Base-by-base conservation (phyloP, 2,329 filamentous ascomycete genomes). In the Cladophialophora psammophila region DNA sequence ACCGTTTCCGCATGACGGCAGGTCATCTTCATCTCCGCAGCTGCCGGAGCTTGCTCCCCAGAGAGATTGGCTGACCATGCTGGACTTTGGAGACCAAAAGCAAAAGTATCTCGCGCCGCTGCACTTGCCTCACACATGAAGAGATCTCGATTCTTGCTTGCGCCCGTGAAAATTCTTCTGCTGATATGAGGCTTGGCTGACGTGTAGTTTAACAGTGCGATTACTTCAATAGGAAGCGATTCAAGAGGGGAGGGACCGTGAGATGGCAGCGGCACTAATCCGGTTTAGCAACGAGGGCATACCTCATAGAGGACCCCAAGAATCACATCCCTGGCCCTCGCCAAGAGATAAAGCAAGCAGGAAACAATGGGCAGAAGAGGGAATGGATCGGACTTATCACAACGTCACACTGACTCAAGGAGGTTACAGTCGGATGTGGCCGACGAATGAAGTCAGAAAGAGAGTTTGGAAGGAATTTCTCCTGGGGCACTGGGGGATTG, bases 361-460 rank as follows among this genome's bases (percentile, higher is more conserved):
- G 42, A 18, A 6, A 48, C 10, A 18, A 20, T 20, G 42, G 42
- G 18, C n/a, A n/a, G 18, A 20, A 20, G n/a, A 20, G n/a, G 42
- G 5, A 20, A 12, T 7, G 18, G 5, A n/a, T 20, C 20, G 42
- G 13, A 48, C 42, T 59, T 60, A 53, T 60, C 58, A 40, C n/a
- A 52, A 31, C 18, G 45, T 52, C 31, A 42, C 45, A 40, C 36
- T 32, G 15, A 34, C 15, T 13, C 53, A 20, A 60, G 42, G 38
- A 53, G 8, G 58, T 60, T 40, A 31, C 45, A 52, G 36, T 31
- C 58, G 58, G 58, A 31, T 32, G n/a, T 52, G 58, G 18, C 58
- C 58, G 58, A 53, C n/a, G 32, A 52, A 52, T 35, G 12, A 54
- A 15, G 26, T 54, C 50, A 20, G 7, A 32, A 54, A 54, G 26